phyloP scores from a whole-genome alignment of 176 grass and related monocot genomes.

The Alloteropsis semialata region DNA sequence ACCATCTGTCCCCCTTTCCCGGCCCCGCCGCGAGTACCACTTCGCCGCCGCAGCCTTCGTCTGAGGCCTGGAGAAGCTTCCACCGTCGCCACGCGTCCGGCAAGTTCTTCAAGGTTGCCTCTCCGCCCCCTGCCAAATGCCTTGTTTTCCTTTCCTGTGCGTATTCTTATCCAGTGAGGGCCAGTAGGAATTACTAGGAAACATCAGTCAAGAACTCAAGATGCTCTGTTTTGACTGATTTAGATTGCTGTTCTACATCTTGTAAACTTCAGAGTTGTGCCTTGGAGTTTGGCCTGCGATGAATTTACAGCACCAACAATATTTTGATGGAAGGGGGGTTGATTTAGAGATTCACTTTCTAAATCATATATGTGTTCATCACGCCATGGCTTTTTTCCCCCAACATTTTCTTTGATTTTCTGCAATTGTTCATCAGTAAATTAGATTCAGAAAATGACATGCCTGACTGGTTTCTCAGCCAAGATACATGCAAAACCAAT shows the following conservation, averaged over 20 bases:
- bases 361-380: background rate
- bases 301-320: background rate
- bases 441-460: background rate
- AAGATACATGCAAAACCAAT: background rate
- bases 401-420: background rate
- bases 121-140: background rate
- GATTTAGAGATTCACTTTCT: background rate
- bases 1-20: conserved; percentile 54
- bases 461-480: background rate
- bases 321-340: background rate
- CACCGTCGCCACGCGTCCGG: conserved; percentile 74
- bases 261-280: conserved; percentile 7
- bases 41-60: background rate
- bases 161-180: background rate
- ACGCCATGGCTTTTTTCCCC: background rate
- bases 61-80: conserved; percentile 84
- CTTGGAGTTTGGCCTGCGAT: background rate
- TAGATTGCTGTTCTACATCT: conserved; percentile 30
- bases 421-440: background rate
- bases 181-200: background rate
- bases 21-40: background rate
- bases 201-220: background rate
- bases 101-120: conserved; percentile 79
- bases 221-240: background rate
- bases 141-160: background rate